Conservation (phyloP, 345 rosid species). For the Linum tenue region DNA sequence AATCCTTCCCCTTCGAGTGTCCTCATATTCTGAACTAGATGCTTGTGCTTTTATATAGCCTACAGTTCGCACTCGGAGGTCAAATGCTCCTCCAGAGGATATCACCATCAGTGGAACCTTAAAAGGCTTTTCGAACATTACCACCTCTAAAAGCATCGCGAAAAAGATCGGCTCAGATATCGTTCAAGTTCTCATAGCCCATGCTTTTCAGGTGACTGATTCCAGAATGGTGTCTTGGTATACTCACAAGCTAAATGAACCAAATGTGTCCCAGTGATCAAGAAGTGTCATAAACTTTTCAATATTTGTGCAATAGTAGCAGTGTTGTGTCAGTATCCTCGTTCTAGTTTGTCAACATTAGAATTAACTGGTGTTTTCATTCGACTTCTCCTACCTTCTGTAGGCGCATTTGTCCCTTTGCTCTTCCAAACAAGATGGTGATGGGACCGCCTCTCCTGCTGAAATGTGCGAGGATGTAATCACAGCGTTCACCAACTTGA, state of each 20-base stretch:
- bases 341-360: neutral
- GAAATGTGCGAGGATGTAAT: constrained; percentile 55
- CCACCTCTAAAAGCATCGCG: constrained; percentile 32
- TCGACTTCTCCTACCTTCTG: constrained; percentile 5
- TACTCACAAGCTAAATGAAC: too few relatives aligned
- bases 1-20: neutral
- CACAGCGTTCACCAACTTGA: constrained; percentile 45
- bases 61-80: constrained; percentile 59
- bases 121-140: constrained; percentile 38
- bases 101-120: constrained; percentile 43
- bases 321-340: too few relatives aligned
- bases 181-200: constrained; percentile 69
- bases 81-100: constrained; percentile 29
- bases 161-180: constrained; percentile 45
- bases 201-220: constrained; percentile 59
- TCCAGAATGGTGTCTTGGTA: neutral
- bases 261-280: too few relatives aligned
- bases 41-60: constrained; percentile 30
- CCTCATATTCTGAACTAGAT: neutral
- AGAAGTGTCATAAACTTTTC: too few relatives aligned
- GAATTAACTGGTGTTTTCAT: constrained; percentile 1
- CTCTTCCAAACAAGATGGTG: constrained; percentile 13
- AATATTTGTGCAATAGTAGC: too few relatives aligned
- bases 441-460: constrained; percentile 21
- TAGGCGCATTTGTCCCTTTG: constrained; percentile 54